Conservation (phyloP, 2,329 filamentous ascomycete genomes). For the Periconia macrospinosa region DNA sequence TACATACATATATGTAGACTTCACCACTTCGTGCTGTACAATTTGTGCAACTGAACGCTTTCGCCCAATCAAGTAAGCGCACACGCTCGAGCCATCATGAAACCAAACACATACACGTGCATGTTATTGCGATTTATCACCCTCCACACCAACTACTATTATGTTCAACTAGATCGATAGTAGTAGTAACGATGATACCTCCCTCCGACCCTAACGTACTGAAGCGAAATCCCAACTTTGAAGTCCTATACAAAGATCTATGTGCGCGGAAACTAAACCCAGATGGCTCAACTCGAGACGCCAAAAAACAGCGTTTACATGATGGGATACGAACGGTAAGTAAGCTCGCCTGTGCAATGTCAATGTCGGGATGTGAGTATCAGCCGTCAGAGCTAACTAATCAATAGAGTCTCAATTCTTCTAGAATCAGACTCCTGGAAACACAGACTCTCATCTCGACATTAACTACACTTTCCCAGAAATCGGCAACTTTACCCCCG, state of each 20-base stretch:
- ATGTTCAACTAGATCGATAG: neutral
- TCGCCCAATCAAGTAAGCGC: neutral
- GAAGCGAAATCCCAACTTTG: constrained; percentile 48
- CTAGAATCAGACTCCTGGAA: constrained; percentile 11
- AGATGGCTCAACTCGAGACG: constrained; percentile 48
- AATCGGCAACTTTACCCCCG: constrained; percentile 40
- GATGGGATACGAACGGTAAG: constrained; percentile 45
- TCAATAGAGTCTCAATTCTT: neutral
- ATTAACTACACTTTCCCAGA: constrained; percentile 38
- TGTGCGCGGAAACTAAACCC: constrained; percentile 45
- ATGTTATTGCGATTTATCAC: too few relatives aligned
- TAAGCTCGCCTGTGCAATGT: neutral
- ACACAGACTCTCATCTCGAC: constrained; percentile 38
- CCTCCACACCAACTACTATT: neutral
- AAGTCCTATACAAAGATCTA: constrained; percentile 49
- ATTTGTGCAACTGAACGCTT: neutral
- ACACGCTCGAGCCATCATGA: neutral
- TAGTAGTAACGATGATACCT: constrained; percentile 41
- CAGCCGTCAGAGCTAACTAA: neutral
- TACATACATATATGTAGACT: too few relatives aligned
- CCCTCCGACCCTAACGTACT: constrained; percentile 43
- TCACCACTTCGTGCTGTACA: neutral
- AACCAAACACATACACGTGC: neutral
- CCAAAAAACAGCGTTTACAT: constrained; percentile 46
- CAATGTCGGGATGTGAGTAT: neutral